Base-by-base conservation (phyloP, 345 rosid species). In the Rhodomyrtus tomentosa region DNA sequence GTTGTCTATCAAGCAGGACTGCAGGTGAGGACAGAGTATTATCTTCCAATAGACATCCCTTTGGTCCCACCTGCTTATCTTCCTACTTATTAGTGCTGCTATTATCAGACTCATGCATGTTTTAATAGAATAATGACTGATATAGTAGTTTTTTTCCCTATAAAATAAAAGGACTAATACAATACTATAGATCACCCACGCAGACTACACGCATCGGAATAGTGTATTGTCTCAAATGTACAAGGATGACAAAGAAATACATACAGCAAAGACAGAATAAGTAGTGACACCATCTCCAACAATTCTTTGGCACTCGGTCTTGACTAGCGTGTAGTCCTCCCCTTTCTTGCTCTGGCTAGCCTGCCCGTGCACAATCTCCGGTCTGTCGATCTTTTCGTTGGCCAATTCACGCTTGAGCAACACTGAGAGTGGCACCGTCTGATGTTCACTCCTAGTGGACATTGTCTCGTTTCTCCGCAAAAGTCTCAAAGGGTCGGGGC, bases 291-390 rank as follows among this genome's bases (percentile, higher is more conserved):
- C 95, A 89, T 96, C 99, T 56, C 98, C 99, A 86, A 90, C 89
- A 49, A 92, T 90, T 84, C 99, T 84, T 82, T 95, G 94, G 83
- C 99, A 96, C 81, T 93, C 99, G 5, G 96, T 90, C 89, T 97
- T 98, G 68, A 96, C 86, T 18, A 96, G 88, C 0, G 95, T 91
- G 42, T 90, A 95, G 80, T 98, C 99, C 84, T 98, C 99, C 42
- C 99, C 99, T 89, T 98, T 98, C 96, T 96, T 98, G 94, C 98
- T 94, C 86, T 98, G 97, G 73, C 88, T 91, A 36, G 96, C 96
- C 84, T 98, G 94, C 12, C 99, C 99, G 18, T 94, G 91, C 27
- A 89, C 49, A 83, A 98, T 91, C 82, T 94, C 99, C 32, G 98
- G 99, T 24, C 93, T 92, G 84, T 92, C 98, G 40, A 92, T 85